These are phyloP conservation scores for Blastocystis sp. DNA, from an alignment of 352 stramenopile genomes.

Conservation along the genomic window DNA sequence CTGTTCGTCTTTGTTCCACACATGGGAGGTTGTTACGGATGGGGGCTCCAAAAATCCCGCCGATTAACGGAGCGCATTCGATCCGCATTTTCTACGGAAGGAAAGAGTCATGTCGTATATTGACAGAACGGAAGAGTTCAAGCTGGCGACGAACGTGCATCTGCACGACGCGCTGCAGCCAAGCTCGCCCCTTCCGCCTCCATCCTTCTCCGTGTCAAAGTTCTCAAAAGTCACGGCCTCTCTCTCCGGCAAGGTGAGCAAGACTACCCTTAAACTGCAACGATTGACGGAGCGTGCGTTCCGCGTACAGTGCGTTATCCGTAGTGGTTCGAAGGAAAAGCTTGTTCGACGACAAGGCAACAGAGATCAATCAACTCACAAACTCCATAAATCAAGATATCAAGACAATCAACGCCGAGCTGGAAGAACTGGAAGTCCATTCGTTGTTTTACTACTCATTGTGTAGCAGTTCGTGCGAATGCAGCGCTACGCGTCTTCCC, in stretches of 20 bases:
- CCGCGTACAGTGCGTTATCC: background rate
- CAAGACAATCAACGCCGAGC: constrained; percentile 40
- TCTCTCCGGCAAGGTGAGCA: constrained; percentile 47
- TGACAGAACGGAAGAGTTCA: constrained; percentile 57
- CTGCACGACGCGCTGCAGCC: background rate
- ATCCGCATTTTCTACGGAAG: background rate
- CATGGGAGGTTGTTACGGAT: too few relatives aligned
- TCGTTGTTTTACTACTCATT: background rate
- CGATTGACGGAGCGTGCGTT: constrained; percentile 42
- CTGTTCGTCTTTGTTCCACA: too few relatives aligned
- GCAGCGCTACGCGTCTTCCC: constrained; percentile 47
- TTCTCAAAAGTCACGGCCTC: constrained; percentile 61
- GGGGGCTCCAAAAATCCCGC: background rate
- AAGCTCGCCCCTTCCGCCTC: background rate
- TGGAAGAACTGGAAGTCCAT: constrained; percentile 66
- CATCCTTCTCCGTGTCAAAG: constrained; percentile 44
- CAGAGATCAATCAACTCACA: constrained; percentile 60
- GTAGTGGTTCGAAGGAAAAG: constrained; percentile 65
- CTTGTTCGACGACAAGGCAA: constrained; percentile 61
- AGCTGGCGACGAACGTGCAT: constrained; percentile 34
- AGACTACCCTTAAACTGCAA: constrained; percentile 62
- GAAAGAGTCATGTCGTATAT: constrained; percentile 27
- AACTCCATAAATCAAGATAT: constrained; percentile 60
- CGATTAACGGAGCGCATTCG: background rate
- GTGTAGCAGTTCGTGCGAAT: constrained; percentile 41